Evolutionary conservation across 768 basidiomycete species (phyloP).

Genomic region (Boletus insuetus): DNA sequence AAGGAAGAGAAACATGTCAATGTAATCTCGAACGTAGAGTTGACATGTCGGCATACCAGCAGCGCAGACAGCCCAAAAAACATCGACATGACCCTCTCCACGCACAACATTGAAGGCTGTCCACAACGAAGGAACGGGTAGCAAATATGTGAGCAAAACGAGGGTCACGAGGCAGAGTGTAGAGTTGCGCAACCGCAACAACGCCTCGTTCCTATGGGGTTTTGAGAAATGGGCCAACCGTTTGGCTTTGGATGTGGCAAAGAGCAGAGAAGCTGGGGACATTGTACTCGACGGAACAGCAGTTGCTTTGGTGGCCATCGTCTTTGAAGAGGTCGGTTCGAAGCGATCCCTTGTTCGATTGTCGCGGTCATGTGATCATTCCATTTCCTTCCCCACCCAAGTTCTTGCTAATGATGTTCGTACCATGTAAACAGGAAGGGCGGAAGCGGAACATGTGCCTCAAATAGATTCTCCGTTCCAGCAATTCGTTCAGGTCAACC

Average conservation of each 20-base stretch:
- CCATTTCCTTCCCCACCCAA: no score
- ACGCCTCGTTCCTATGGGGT: slow-evolving; percentile 37
- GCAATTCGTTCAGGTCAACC: no score
- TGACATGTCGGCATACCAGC: slow-evolving; percentile 24
- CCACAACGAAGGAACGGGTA: slow-evolving; percentile 39
- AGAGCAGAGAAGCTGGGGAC: slow-evolving; percentile 26
- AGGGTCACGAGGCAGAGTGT: slow-evolving; percentile 32
- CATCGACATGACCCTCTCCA: not conserved
- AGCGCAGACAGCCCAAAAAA: slow-evolving; percentile 26
- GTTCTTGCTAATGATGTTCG: not conserved
- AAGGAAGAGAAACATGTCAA: not conserved
- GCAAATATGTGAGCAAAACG: slow-evolving; percentile 35
- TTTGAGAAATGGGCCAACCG: slow-evolving; percentile 27
- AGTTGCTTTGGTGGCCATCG: slow-evolving; percentile 11
- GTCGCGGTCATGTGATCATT: not conserved
- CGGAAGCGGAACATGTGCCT: not conserved
- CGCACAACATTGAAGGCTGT: slow-evolving; percentile 34
- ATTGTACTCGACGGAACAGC: slow-evolving; percentile 3
- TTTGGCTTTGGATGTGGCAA: slow-evolving; percentile 21
- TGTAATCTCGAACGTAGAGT: not conserved
- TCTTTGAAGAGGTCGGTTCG: not conserved
- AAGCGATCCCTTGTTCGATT: not conserved
- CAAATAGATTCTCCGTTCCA: not conserved
- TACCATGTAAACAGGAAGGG: not conserved
- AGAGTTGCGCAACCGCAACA: slow-evolving; percentile 39